Conservation (phyloP, 176 grass and related monocot genomes). For the Aegilops speltoides region DNA sequence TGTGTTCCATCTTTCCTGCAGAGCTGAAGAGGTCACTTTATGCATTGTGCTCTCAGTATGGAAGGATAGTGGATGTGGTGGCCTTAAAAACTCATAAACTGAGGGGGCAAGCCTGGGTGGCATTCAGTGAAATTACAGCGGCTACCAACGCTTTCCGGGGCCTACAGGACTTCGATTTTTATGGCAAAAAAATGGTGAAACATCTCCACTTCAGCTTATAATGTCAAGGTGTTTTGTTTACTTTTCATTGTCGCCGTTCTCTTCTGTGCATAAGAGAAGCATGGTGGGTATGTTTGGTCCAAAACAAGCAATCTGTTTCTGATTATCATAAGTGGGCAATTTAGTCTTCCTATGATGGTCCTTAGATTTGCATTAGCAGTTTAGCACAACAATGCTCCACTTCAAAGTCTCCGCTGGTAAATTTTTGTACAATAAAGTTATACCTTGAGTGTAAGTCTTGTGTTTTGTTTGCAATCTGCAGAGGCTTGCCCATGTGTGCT, state of each 20-base stretch:
- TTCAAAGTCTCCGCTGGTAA: background rate
- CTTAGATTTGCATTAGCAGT: background rate
- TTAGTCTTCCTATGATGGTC: background rate
- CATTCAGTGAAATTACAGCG: conserved; percentile 83
- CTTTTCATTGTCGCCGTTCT: background rate
- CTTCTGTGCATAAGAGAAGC: background rate
- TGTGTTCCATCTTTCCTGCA: conserved; percentile 29
- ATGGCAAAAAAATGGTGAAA: conserved; percentile 84
- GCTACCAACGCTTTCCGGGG: conserved; percentile 91
- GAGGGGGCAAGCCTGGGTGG: conserved; percentile 96
- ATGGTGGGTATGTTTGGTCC: background rate
- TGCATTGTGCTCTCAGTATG: conserved; percentile 95
- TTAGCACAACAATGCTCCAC: background rate
- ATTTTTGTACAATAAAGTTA: background rate
- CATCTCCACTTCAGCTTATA: conserved; percentile 16
- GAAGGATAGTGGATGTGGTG: conserved; percentile 89
- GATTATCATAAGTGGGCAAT: background rate
- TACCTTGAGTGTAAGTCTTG: background rate
- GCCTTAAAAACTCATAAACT: conserved; percentile 88
- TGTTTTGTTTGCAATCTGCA: background rate
- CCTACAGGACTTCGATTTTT: conserved; percentile 93
- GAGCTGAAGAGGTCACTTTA: conserved; percentile 91
- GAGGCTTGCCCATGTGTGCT: background rate
- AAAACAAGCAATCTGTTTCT: background rate
- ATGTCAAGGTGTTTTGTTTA: background rate